Base-by-base conservation (phyloP, 192 early-diverging fungal genomes). In the Bifiguratus adelaidae region DNA sequence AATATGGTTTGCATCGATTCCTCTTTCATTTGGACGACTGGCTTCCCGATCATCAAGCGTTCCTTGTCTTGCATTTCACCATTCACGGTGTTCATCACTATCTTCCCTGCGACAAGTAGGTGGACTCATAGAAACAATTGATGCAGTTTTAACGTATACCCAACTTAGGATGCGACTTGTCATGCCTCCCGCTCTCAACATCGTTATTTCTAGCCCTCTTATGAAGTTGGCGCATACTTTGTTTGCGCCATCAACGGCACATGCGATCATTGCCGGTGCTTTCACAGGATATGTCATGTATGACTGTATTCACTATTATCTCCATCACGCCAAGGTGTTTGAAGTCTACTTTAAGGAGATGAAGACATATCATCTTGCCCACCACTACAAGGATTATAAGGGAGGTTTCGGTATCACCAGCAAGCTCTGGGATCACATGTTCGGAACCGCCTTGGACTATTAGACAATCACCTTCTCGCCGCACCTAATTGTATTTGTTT, bases 51-150 rank as follows among this genome's bases (percentile, higher is more conserved):
- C 75, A 86, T 43, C 82, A 77, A 16, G 44, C 80, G 24, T 79
- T 81, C 12, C 72, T 92, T 50, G 63, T 74, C 3, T 46, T 81
- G 5, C 94, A 97, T 53, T 97, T 97, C 58, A 47, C 86, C 56
- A 70, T 92, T 21, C 94, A 97, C 59, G 94, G 94, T 16, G 87
- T 97, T 26, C 94, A 97, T 64, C 91, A 97, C 58, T 95, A 85
- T 62, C 61, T 97, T 22, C 94, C 94, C 7, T 95, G 95, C 91
- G 91, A 97, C 56, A 84, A 71, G 77, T 87, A 68, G 52, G 30
- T 22, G 22, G 18, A 32, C 6, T 16, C 16, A 48, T 4, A 35
- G 27, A 16, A 48, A 32, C 18, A 28, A 40, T 30, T 43, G 4
- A 41, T 35, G n/a, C 38, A 15, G 40, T 24, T 12, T 28, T 44